phyloP scores from a whole-genome alignment of 768 basidiomycete genomes.

The Suillus ampliporus region DNA sequence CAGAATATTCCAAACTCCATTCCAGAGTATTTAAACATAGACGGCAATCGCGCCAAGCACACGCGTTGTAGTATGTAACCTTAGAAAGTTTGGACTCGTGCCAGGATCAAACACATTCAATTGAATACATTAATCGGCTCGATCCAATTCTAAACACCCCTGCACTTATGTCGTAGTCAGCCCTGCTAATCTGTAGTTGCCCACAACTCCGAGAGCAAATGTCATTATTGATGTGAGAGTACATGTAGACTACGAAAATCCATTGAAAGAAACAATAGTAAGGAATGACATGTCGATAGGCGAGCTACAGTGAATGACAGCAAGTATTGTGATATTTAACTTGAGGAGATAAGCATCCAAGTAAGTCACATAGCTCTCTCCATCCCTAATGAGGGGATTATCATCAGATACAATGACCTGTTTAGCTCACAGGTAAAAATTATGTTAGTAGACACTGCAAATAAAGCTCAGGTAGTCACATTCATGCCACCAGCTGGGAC shows the following conservation, averaged over 20 bases:
- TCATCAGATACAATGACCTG: no score
- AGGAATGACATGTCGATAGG: not conserved
- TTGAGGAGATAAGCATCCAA: slow-evolving; percentile 1
- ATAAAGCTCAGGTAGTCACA: slow-evolving; percentile 92
- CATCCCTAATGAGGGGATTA: no score
- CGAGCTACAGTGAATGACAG: slow-evolving; percentile 6
- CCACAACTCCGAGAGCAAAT: not conserved
- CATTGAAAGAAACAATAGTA: not conserved
- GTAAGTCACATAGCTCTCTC: no score
- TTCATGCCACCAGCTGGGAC: slow-evolving; percentile 99
- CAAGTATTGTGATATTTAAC: not conserved
- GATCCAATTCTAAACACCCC: not conserved
- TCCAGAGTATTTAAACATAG: not conserved
- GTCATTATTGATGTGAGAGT: slow-evolving; percentile 2
- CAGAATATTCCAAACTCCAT: not conserved
- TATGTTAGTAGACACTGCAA: no score
- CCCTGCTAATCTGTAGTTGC: no score
- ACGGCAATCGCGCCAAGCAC: not conserved
- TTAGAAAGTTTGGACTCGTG: not conserved
- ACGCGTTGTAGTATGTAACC: not conserved
- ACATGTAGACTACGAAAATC: slow-evolving; percentile 4
- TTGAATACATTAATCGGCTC: not conserved
- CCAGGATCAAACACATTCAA: not conserved
- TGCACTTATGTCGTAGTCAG: no score
- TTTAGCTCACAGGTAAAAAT: no score